phyloP scores from a whole-genome alignment of 495 filamentous ascomycete species.

The Pyrenopolyporus hunteri region DNA sequence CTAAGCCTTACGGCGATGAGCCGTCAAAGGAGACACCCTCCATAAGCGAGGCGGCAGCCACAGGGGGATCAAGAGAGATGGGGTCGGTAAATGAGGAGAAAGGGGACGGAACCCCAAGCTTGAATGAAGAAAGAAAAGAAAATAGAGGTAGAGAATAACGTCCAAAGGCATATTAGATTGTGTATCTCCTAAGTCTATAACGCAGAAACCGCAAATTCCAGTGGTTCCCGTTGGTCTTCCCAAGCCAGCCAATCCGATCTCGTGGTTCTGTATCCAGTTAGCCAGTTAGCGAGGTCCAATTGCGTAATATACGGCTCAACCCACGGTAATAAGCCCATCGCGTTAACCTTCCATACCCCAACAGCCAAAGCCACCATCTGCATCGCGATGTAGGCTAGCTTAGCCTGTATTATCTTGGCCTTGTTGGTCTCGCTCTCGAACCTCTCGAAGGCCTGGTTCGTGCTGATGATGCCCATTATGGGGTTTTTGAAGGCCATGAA shows the following conservation, averaged over 20 bases:
- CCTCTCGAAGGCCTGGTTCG: conserved; percentile 79
- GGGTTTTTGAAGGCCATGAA: conserved; percentile 98
- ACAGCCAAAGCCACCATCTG: conserved; percentile 81
- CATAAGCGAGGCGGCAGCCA: conserved; percentile 18
- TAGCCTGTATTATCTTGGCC: conserved; percentile 74
- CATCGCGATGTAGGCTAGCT: conserved; percentile 84
- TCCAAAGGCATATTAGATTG: neutral
- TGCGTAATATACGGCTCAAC: conserved; percentile 42
- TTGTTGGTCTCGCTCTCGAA: conserved; percentile 87
- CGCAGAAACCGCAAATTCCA: conserved; percentile 71
- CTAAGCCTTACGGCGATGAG: neutral
- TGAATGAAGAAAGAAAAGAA: neutral
- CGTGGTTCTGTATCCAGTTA: conserved; percentile 70
- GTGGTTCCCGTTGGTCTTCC: conserved; percentile 78
- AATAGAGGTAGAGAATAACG: neutral
- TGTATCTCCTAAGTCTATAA: conserved; percentile 46
- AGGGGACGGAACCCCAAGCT: neutral
- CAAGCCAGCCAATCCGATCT: conserved; percentile 95
- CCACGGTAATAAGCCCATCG: conserved; percentile 93
- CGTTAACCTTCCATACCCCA: conserved; percentile 96
- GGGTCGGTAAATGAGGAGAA: neutral
- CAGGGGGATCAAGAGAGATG: conserved; percentile 20
- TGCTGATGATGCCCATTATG: conserved; percentile 78
- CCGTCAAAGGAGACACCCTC: neutral
- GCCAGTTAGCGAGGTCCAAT: conserved; percentile 4